phyloP scores from a whole-genome alignment of 768 basidiomycete species.

The Tulasnella calospora region DNA sequence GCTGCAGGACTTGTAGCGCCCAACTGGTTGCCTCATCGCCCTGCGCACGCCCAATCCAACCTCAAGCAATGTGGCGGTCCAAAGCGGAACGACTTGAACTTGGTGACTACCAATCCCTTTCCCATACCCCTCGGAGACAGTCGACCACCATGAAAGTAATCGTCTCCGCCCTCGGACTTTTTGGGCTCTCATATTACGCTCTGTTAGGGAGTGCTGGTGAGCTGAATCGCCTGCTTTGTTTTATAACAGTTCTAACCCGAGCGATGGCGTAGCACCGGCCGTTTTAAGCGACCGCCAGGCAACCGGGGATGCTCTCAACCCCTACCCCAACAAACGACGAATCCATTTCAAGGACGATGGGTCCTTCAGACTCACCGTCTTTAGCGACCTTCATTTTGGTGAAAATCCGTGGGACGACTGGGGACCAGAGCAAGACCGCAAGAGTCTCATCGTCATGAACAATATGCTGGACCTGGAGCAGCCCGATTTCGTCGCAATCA shows the following conservation, averaged over 20 bases:
- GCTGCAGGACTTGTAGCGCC: no score
- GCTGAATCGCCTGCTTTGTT: no score
- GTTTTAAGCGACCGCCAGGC: not conserved
- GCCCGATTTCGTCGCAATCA: constrained; percentile 67
- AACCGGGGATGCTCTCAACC: constrained; percentile 34
- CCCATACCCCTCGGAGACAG: not conserved
- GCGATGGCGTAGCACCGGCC: not conserved
- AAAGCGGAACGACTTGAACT: not conserved
- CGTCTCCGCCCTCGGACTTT: not conserved
- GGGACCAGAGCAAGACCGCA: constrained; percentile 60
- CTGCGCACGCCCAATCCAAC: no score
- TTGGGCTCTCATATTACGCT: not conserved
- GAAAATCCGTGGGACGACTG: constrained; percentile 62
- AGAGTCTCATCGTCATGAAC: constrained; percentile 55
- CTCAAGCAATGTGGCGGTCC: not conserved
- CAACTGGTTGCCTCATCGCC: no score
- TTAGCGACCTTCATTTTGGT: constrained; percentile 71
- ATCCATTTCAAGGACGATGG: constrained; percentile 54
- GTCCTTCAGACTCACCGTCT: constrained; percentile 62
- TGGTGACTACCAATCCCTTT: not conserved
- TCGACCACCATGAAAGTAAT: not conserved
- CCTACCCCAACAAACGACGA: constrained; percentile 47
- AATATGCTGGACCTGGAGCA: constrained; percentile 52
- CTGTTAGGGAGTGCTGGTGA: not conserved
- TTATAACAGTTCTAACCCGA: not conserved